Conservation (phyloP, 2,329 filamentous ascomycete species). For the Cercospora berteroae region DNA sequence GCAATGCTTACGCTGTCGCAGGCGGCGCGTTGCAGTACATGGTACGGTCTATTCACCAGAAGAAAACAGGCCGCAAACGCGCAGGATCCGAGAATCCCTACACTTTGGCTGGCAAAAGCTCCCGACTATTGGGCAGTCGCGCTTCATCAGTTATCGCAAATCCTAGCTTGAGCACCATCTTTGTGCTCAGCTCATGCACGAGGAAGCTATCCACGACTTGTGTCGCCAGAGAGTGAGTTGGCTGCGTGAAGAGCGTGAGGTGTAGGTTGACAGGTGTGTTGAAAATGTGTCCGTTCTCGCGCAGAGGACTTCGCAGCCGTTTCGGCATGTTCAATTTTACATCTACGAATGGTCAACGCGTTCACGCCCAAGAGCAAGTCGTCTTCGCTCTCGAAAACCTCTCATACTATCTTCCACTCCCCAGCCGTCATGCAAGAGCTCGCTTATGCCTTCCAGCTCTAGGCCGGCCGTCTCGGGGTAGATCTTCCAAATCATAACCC, state of each 20-base stretch:
- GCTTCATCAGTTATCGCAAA: not conserved
- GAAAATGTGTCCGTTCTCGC: not conserved
- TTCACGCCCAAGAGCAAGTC: not conserved
- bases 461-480: constrained; percentile 87
- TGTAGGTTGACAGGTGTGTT: not conserved
- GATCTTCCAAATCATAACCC: constrained; percentile 60
- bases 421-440: constrained; percentile 69
- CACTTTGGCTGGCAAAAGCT: not conserved
- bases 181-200: not conserved
- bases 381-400: constrained; percentile 3
- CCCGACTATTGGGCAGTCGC: not conserved
- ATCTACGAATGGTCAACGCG: not conserved
- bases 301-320: not conserved
- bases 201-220: not conserved
- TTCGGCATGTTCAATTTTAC: not conserved
- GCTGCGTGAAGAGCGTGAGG: not conserved
- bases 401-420: constrained; percentile 46
- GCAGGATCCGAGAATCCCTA: not conserved
- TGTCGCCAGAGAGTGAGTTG: not conserved
- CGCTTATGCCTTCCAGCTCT: constrained; percentile 75
- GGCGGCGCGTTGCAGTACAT: not conserved
- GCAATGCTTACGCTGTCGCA: not conserved
- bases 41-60: not conserved
- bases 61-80: not conserved
- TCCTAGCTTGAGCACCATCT: not conserved